phyloP scores from a whole-genome alignment of 2,329 filamentous ascomycete species.

The Claviceps purpurea region DNA sequence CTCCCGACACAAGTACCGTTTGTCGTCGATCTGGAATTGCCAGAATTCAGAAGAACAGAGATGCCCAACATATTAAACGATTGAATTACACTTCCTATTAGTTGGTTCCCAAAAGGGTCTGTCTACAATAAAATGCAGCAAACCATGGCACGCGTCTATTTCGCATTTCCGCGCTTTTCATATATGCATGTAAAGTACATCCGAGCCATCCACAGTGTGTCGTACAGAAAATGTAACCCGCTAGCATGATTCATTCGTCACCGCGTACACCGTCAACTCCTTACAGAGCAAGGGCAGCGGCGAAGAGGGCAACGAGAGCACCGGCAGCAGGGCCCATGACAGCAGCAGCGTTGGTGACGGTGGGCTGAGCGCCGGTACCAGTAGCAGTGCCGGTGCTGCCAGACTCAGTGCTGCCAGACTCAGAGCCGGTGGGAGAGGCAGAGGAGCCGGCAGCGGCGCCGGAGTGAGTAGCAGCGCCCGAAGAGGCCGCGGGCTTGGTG shows the following conservation, averaged over 20 bases:
- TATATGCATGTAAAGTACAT: too few species aligned
- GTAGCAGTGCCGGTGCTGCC: not conserved
- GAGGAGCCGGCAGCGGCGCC: not conserved
- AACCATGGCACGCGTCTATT: constrained; percentile 8
- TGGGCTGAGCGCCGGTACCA: not conserved
- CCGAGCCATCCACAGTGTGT: too few species aligned
- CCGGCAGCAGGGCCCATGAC: constrained; percentile 11
- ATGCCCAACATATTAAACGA: too few species aligned
- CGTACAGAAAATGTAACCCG: too few species aligned
- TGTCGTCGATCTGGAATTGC: too few species aligned
- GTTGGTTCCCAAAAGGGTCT: constrained; percentile 8
- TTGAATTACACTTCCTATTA: too few species aligned
- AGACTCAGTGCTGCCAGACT: not conserved
- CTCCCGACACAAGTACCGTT: too few species aligned
- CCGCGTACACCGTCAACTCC: not conserved
- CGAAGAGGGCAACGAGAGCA: constrained; percentile 18
- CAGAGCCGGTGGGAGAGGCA: not conserved
- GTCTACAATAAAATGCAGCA: constrained; percentile 16
- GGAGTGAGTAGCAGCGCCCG: too few species aligned
- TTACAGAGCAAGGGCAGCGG: constrained; percentile 21
- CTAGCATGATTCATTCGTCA: not conserved
- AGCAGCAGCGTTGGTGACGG: constrained; percentile 1
- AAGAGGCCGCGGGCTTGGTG: not conserved
- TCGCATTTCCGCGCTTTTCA: not conserved
- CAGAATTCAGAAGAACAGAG: too few species aligned